phyloP scores from a whole-genome alignment of 2,329 filamentous ascomycete species.

The Penicillium sclerotiorum region DNA sequence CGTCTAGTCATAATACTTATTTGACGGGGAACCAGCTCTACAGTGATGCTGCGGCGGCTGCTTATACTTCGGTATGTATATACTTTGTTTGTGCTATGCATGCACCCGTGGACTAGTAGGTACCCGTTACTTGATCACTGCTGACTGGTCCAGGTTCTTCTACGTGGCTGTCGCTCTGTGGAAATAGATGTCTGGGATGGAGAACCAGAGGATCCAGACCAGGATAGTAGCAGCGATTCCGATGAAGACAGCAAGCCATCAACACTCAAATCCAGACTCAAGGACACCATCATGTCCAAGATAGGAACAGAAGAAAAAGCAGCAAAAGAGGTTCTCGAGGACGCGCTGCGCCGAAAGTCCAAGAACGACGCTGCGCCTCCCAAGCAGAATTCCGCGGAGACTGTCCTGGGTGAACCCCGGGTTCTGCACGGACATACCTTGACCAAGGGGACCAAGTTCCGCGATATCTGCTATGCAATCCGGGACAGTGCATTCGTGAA shows the following conservation, averaged over 20 bases:
- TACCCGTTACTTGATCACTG: background rate
- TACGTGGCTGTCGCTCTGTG: slow-evolving; percentile 80
- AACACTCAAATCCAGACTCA: slow-evolving; percentile 12
- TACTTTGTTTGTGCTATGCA: background rate
- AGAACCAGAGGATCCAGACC: slow-evolving; percentile 46
- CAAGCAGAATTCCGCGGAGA: background rate
- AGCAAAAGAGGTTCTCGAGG: background rate
- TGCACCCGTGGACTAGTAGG: background rate
- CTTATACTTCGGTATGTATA: slow-evolving; percentile 70
- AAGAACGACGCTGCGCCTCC: background rate
- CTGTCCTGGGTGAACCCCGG: slow-evolving; percentile 64
- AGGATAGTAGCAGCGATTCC: slow-evolving; percentile 30
- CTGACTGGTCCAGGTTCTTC: slow-evolving; percentile 61
- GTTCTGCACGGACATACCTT: slow-evolving; percentile 87
- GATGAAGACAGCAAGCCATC: slow-evolving; percentile 7
- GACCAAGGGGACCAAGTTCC: slow-evolving; percentile 82
- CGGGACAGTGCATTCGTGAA: slow-evolving; percentile 74
- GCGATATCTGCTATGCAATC: slow-evolving; percentile 81
- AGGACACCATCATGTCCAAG: slow-evolving; percentile 16
- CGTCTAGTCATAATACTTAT: slow-evolving; percentile 94
- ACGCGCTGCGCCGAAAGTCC: background rate
- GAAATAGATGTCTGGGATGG: slow-evolving; percentile 97
- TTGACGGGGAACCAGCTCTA: slow-evolving; percentile 82
- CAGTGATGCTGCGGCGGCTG: slow-evolving; percentile 73
- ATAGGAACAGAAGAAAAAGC: slow-evolving; percentile 15